Evolutionary conservation across 495 filamentous ascomycete species (phyloP).

Genomic region (Podospora bellae-mahoneyi): DNA sequence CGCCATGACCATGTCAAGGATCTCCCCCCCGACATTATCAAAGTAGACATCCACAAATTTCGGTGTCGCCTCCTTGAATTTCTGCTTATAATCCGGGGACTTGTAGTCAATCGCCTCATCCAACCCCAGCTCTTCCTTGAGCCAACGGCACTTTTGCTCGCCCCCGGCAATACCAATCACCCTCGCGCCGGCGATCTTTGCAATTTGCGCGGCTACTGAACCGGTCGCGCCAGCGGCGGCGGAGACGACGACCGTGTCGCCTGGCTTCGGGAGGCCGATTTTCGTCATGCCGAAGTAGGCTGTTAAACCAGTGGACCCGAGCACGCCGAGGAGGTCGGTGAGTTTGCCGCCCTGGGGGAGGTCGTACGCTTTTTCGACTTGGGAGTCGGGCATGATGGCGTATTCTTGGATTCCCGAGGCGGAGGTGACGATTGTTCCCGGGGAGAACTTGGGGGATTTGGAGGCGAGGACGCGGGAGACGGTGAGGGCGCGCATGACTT

Average conservation of each 20-base stretch:
- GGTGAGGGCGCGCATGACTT: conserved; percentile 62
- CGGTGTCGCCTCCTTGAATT: conserved; percentile 58
- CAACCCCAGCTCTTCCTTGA: conserved; percentile 57
- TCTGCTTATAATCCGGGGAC: conserved; percentile 51
- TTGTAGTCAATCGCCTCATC: conserved; percentile 69
- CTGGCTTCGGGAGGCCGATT: conserved; percentile 52
- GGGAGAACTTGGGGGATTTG: conserved; percentile 41
- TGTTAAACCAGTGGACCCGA: conserved; percentile 59
- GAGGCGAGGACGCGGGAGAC: conserved; percentile 51
- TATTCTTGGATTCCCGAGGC: conserved; percentile 61
- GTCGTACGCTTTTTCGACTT: conserved; percentile 43
- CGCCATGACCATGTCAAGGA: conserved; percentile 58
- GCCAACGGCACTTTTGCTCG: conserved; percentile 62
- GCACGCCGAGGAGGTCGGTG: conserved; percentile 61
- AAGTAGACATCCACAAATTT: conserved; percentile 63
- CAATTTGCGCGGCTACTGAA: conserved; percentile 66
- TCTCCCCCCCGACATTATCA: conserved; percentile 66
- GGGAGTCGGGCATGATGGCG: conserved; percentile 49
- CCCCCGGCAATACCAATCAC: conserved; percentile 61
- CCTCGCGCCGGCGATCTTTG: conserved; percentile 59
- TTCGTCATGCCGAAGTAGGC: conserved; percentile 67
- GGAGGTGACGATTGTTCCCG: conserved; percentile 54
- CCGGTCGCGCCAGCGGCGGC: conserved; percentile 71
- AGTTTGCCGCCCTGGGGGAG: conserved; percentile 48
- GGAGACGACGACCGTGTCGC: conserved; percentile 65